Evolutionary conservation across 345 rosid genomes (phyloP).

Genomic region (Laguncularia racemosa): DNA sequence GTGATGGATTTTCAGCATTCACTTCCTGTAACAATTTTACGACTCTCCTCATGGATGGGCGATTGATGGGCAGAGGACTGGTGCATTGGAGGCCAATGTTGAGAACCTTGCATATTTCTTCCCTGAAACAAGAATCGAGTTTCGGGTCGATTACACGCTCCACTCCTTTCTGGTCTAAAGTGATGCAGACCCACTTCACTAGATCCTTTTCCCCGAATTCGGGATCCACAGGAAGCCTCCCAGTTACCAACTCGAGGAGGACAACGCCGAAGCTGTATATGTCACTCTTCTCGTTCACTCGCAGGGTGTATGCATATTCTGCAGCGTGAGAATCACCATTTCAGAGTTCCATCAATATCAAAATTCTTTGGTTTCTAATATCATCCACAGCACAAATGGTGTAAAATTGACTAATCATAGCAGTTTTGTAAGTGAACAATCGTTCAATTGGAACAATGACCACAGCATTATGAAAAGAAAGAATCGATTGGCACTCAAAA

Average conservation of each 20-base stretch:
- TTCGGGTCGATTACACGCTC: conserved; percentile 78
- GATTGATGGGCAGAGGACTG: conserved; percentile 80
- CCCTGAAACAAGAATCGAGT: conserved; percentile 73
- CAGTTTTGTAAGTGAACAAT: too few relatives aligned
- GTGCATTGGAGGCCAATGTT: conserved; percentile 88
- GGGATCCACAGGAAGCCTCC: conserved; percentile 70
- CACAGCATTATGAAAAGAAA: too few relatives aligned
- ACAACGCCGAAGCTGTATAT: conserved; percentile 98
- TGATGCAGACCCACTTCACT: conserved; percentile 89
- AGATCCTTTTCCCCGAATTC: conserved; percentile 91
- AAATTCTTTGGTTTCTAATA: too few relatives aligned
- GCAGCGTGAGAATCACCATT: conserved; percentile 18
- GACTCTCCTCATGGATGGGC: conserved; percentile 94
- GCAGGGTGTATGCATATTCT: conserved; percentile 95
- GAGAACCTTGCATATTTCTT: conserved; percentile 77
- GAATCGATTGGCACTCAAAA: too few relatives aligned
- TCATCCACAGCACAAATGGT: too few relatives aligned
- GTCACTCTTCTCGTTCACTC: conserved; percentile 99
- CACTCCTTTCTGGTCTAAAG: conserved; percentile 66
- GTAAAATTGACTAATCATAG: too few relatives aligned
- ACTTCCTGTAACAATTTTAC: conserved; percentile 85
- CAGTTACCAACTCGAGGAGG: conserved; percentile 80
- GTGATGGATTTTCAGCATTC: conserved; percentile 30
- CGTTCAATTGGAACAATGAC: too few relatives aligned
- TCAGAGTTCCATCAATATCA: not conserved